These are phyloP conservation scores for Castanea crenata DNA, from an alignment of 306 rosid species.

Conservation along the genomic window DNA sequence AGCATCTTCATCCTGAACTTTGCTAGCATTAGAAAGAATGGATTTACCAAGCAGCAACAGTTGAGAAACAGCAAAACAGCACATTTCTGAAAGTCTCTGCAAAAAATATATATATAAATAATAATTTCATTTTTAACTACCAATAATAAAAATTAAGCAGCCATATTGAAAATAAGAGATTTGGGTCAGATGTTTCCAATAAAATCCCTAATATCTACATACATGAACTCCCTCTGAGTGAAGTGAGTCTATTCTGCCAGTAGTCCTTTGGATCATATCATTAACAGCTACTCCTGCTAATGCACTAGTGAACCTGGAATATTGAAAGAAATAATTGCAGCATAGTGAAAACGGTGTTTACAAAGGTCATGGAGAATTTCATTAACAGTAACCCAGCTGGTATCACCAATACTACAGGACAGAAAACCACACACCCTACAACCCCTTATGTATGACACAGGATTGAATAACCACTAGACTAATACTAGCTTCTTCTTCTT, in stretches of 20 bases:
- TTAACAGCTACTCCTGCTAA: conserved; percentile 68
- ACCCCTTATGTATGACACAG: background rate
- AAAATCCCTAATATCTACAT: conserved; percentile 30
- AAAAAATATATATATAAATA: conserved; percentile 25
- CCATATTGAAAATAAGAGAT: background rate
- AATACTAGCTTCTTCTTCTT: background rate
- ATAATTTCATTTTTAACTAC: conserved; percentile 6
- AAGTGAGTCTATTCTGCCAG: conserved; percentile 81
- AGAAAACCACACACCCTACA: background rate
- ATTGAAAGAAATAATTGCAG: conserved; percentile 13
- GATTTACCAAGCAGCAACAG: conserved; percentile 75
- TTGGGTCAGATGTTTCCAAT: background rate
- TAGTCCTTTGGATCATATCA: conserved; percentile 81
- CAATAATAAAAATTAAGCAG: background rate
- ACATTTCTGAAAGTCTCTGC: conserved; percentile 96
- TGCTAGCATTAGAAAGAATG: conserved; percentile 68
- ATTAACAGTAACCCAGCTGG: background rate
- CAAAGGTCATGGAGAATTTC: background rate
- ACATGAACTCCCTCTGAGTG: conserved; percentile 99
- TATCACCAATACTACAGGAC: background rate
- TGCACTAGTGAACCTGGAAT: conserved; percentile 78
- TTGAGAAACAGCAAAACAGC: conserved; percentile 88
- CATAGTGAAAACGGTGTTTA: background rate
- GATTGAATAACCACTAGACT: background rate
- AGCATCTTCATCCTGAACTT: conserved; percentile 48